phyloP scores from a whole-genome alignment of 768 basidiomycete species.

The Phylloporus sp. region DNA sequence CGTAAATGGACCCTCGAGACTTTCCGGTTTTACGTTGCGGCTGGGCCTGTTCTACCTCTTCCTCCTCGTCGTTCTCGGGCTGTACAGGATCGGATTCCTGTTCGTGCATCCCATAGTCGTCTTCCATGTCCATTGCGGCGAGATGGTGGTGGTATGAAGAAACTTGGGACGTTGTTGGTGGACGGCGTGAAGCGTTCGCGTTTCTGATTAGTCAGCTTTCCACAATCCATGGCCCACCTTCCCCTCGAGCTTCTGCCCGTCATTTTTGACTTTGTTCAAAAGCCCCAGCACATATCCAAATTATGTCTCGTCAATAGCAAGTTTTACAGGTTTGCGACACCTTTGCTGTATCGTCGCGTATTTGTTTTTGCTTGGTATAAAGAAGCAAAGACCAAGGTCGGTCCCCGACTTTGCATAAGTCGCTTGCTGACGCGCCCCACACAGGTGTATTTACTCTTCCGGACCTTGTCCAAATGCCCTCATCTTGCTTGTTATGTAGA shows the following conservation, averaged over 20 bases:
- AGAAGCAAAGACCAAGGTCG: slow-evolving; percentile 56
- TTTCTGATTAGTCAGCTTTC: slow-evolving; percentile 25
- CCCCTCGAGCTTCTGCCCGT: slow-evolving; percentile 62
- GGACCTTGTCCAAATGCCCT: slow-evolving; percentile 49
- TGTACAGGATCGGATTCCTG: slow-evolving; percentile 26
- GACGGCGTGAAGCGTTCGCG: background rate
- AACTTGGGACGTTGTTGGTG: background rate
- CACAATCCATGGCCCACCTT: slow-evolving; percentile 40
- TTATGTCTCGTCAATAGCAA: slow-evolving; percentile 54
- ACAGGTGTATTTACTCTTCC: slow-evolving; percentile 59
- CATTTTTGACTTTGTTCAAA: slow-evolving; percentile 47
- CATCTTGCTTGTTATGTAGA: slow-evolving; percentile 56
- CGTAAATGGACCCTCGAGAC: slow-evolving; percentile 31
- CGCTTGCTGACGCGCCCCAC: background rate
- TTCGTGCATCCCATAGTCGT: slow-evolving; percentile 31
- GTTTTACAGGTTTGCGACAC: slow-evolving; percentile 48
- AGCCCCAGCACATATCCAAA: slow-evolving; percentile 46
- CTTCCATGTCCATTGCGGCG: slow-evolving; percentile 26
- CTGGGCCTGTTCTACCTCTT: slow-evolving; percentile 27
- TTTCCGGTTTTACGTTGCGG: slow-evolving; percentile 20
- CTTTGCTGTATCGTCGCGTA: slow-evolving; percentile 52
- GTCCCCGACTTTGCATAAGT: background rate
- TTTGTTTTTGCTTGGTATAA: slow-evolving; percentile 70
- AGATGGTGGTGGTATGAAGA: slow-evolving; percentile 29
- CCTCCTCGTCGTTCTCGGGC: slow-evolving; percentile 38